Base-by-base conservation (phyloP, 2,329 filamentous ascomycete species). In the Chaetomium olivaceum region DNA sequence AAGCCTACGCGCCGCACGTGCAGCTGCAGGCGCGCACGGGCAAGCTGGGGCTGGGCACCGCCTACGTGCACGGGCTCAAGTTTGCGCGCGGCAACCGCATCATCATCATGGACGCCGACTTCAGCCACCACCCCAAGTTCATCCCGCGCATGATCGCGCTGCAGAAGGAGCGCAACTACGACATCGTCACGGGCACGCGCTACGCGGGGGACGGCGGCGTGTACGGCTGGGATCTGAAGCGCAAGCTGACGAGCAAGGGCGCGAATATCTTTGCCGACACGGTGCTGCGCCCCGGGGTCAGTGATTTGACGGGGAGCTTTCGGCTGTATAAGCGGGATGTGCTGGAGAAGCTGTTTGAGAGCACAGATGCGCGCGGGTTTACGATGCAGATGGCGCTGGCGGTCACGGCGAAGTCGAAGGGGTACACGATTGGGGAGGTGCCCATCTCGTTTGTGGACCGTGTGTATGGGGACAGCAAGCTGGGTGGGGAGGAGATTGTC, bases 331-430 rank as follows among this genome's bases (percentile, higher is more conserved):
- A 96, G 88, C 93, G 90, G 81, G 82, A 83, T 67, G 92, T 97
- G 68, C 80, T 99, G 75, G 87, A 96, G 78, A 93, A 92, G 83
- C 92, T 96, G 65, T 97, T 99, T 73, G 83, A 85, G 75, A 92
- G 86, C 79, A 97, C 93, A 9, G 90, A 97, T 84, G 95, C 92
- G 77, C 97, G 98, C 82, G 95, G 95, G 2, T 99, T 98, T 78
- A 94, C 91, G 50, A 99, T 99, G 84, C 95, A 99, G 87, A 99
- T 99, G 95, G 94, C 97, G 85, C 91, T 99, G 88, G 98, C 97
- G 89, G 94, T 98, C 9, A 86, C 93, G 68, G 95, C 95, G 39
- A 97, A 97, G 87, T 91, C 91, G 19, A 93, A 97, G 91, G 94
- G 95, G 0, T 96, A 87, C 81, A 91, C 89, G 46, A 94, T 99